These are phyloP conservation scores for Talaromyces islandicus DNA, from an alignment of 2,329 filamentous ascomycete genomes.

Conservation along the genomic window DNA sequence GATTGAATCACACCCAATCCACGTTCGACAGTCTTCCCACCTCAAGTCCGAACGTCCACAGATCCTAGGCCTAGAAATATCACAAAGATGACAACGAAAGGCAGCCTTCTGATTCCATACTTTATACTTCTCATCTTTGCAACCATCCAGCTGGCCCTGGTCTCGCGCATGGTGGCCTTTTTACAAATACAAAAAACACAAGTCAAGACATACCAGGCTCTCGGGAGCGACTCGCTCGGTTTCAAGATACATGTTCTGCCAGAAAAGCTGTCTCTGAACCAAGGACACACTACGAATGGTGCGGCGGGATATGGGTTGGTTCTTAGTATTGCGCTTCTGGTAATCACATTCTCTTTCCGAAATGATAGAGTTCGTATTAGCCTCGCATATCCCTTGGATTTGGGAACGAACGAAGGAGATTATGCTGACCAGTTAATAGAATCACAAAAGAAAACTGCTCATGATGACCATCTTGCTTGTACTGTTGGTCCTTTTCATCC, in stretches of 20 bases:
- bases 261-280: slow-evolving; percentile 6
- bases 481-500: not conserved
- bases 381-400: not conserved
- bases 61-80: not conserved
- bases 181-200: slow-evolving; percentile 5
- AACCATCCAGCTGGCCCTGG: slow-evolving; percentile 7
- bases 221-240: not conserved
- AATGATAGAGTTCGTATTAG: not conserved
- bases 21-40: not conserved
- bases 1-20: not conserved
- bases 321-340: slow-evolving; percentile 1
- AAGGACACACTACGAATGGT: slow-evolving; percentile 8
- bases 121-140: slow-evolving; percentile 2
- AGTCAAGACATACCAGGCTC: not conserved
- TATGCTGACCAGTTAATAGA: not conserved
- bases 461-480: not conserved
- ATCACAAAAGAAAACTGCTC: slow-evolving; percentile 1
- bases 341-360: not conserved
- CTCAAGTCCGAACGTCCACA: too few species aligned
- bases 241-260: slow-evolving; percentile 7
- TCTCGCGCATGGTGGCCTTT: slow-evolving; percentile 8
- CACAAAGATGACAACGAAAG: not conserved
- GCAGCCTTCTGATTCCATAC: slow-evolving; percentile 3
- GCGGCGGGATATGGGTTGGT: slow-evolving; percentile 5
- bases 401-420: not conserved